Evolutionary conservation across 1,284 basidiomycete species (phyloP), one percentile per base, ranked within the genome.

Genomic region (Heterobasidion irregulare): DNA sequence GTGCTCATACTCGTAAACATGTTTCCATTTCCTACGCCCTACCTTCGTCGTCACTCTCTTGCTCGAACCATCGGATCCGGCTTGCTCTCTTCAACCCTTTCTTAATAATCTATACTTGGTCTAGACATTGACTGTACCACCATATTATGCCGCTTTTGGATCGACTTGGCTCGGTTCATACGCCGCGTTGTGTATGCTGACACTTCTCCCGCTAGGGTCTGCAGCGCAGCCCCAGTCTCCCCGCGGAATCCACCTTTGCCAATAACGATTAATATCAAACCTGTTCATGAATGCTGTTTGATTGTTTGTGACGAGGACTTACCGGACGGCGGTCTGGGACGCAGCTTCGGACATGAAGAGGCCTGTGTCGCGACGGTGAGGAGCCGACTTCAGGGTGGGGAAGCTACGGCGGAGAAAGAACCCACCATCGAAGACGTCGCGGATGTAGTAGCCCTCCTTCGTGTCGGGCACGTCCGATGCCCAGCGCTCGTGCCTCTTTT

Each of bases 391-490:
- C 33, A 10, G 19, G 2, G 16, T 13, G 16, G 47, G 8, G n/a
- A 57, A 43, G 53, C 33, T 53, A 57, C 53, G 13, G 47, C 43
- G 1, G 26, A 57, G 32, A 50, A 50, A 8, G 44, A 26, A 64
- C 74, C 67, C 69, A 83, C 86, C 74, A 70, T 99, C 93, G 67
- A 99, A 99, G 59, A 94, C 80, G 60, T 99, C 91, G 57, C 95
- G 84, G 69, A 99, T 93, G 69, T 83, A 88, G 73, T 98, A 99
- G 0, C 92, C 97, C 73, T 99, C 97, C 72, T 99, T 99, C 33
- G 97, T 99, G 64, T 95, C 92, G 10, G 96, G 96, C 1, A 89
- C 90, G 66, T 89, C 89, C 56, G 79, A 70, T 6, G 89, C 74
- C 84, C 89, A 99, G 57, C 93, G 82, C 66, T 90, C 79, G 6